Conservation (phyloP, 495 filamentous ascomycete genomes). For the Neurospora africana region DNA sequence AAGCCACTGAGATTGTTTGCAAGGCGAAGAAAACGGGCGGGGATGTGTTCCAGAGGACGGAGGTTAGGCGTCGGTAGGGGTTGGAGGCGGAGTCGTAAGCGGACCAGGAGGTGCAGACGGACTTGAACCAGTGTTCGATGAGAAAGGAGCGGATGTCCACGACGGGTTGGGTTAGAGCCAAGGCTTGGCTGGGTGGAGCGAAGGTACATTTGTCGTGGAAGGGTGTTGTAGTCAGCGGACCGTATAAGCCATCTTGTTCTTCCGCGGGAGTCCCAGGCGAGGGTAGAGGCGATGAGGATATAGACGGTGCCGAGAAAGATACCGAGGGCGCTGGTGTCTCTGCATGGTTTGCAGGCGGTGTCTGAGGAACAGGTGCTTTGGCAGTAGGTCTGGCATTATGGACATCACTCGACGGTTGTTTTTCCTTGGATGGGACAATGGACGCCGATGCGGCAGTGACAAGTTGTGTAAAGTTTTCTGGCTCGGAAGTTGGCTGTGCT, state of each 20-base stretch:
- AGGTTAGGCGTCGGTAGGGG: conserved; percentile 21
- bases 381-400: neutral
- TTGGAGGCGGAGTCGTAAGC: conserved; percentile 21
- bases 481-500: conserved; percentile 9
- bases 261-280: conserved; percentile 2
- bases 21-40: conserved; percentile 18
- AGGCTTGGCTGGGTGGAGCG: neutral
- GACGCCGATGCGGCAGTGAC: conserved; percentile 23
- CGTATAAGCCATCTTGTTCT: neutral
- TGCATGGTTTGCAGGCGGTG: neutral
- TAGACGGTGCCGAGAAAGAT: neutral
- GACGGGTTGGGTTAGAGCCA: conserved; percentile 15
- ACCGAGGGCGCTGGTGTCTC: conserved; percentile 1
- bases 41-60: conserved; percentile 16
- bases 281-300: conserved; percentile 2
- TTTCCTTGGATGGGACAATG: conserved; percentile 3
- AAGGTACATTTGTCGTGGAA: neutral
- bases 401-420: neutral
- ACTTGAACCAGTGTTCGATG: conserved; percentile 29
- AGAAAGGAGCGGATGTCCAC: conserved; percentile 23
- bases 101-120: conserved; percentile 25
- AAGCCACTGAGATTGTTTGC: conserved; percentile 24
- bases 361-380: neutral
- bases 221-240: neutral
- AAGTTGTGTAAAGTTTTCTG: conserved; percentile 23